phyloP scores from a whole-genome alignment of 2,329 filamentous ascomycete species.

The Colletotrichum orchidophilum region DNA sequence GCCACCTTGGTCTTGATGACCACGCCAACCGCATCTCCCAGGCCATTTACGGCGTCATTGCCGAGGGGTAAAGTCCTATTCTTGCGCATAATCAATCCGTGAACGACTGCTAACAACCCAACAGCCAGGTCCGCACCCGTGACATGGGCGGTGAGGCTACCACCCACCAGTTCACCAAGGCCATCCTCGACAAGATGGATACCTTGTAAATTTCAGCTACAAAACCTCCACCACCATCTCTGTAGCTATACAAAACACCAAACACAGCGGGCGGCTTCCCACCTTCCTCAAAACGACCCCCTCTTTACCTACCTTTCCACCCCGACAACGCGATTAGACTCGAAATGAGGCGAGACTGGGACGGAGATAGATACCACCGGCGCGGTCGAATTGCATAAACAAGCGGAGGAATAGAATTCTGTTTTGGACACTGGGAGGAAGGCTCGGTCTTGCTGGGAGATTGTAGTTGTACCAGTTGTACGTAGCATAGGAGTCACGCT shows the following conservation, averaged over 20 bases:
- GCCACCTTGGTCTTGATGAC: conserved; percentile 96
- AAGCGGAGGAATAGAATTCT: conserved; percentile 27
- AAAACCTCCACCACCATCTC: neutral
- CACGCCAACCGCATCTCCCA: conserved; percentile 98
- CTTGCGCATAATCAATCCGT: no score
- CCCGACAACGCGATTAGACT: conserved; percentile 18
- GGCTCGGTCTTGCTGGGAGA: conserved; percentile 30
- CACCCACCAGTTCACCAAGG: conserved; percentile 94
- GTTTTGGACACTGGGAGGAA: conserved; percentile 30
- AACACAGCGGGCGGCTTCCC: conserved; percentile 11
- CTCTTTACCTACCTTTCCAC: neutral
- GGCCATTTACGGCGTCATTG: conserved; percentile 80
- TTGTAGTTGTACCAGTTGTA: conserved; percentile 37
- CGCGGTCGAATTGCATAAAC: conserved; percentile 28
- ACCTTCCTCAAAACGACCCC: conserved; percentile 5
- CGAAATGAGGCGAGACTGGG: conserved; percentile 12
- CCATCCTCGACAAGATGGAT: conserved; percentile 97
- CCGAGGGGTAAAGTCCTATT: conserved; percentile 87
- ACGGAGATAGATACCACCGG: conserved; percentile 28
- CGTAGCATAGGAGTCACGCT: conserved; percentile 36
- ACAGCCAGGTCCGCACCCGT: conserved; percentile 84
- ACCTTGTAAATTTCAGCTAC: conserved; percentile 60
- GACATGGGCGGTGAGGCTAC: conserved; percentile 94
- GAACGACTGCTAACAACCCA: conserved; percentile 49
- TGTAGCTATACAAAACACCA: conserved; percentile 26